Percentiles rank a stretch among this genome's conserved stretches.
phyloP scores from a whole-genome alignment of 225 moss, liverwort and hornwort species.

The Pseudoscleropodium purum region DNA sequence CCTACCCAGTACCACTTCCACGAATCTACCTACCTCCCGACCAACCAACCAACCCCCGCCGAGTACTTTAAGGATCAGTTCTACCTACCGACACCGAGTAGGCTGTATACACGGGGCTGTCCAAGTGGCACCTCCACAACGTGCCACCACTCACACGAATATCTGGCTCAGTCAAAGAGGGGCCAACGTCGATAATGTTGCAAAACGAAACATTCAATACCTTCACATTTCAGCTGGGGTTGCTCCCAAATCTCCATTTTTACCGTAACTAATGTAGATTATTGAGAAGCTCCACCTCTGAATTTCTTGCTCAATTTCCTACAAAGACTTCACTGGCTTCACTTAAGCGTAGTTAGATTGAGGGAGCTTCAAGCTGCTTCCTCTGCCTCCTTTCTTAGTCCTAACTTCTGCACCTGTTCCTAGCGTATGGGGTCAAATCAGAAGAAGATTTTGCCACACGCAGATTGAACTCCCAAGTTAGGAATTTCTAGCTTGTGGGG shows the following conservation, averaged over 20 bases:
- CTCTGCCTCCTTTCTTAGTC: not conserved
- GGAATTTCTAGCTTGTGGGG: not conserved
- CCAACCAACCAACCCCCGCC: not conserved
- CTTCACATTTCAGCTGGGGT: not conserved
- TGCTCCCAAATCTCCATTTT: not conserved
- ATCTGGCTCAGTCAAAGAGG: not conserved
- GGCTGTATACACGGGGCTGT: not conserved
- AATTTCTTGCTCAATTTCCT: not conserved
- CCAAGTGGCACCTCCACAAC: not conserved
- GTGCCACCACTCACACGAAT: not conserved
- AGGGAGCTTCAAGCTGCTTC: not conserved
- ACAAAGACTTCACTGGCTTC: not conserved
- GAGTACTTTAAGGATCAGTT: not conserved
- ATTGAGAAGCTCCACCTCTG: not conserved
- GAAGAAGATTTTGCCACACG: not conserved
- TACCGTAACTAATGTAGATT: not conserved
- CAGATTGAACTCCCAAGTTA: not conserved
- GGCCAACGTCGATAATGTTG: not conserved
- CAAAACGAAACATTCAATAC: not conserved
- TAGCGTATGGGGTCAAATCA: not conserved
- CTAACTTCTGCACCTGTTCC: not conserved
- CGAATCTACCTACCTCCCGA: not conserved
- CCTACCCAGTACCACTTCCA: not conserved
- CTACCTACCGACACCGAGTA: slow-evolving; percentile 5
- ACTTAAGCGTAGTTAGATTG: not conserved